Evolutionary conservation across 148 eudicot genomes (phyloP), one percentile per base, ranked within the genome.

Genomic region (Persicaria tinctoria): DNA sequence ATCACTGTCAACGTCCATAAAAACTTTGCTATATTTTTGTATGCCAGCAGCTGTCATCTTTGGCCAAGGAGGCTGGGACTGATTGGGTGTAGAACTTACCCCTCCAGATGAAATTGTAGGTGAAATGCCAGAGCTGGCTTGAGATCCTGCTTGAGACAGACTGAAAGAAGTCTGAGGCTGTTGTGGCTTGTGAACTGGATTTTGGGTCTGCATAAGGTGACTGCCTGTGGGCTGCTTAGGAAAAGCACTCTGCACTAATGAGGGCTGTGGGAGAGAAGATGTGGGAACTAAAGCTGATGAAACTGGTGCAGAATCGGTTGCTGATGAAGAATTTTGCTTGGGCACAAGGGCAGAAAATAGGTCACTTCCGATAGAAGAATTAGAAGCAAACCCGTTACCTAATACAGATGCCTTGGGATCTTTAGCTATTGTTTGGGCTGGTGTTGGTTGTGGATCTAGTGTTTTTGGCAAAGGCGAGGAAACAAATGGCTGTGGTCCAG

Each of bases 1-100:
- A 76, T 95, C 97, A 50, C 84, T 79, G 78, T 95, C 99, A 63
- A 92, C 97, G 76, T 95, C 99, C 86, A 85, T 76, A 76, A 95
- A 95, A 48, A 95, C 97, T 85, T 92, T 95, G 59, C 83, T 79
- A 85, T 95, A 95, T 78, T 90, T 95, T 70, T 92, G 97, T 81
- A 95, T 79, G 69, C 97, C 89, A 76, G 97, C 80, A 55, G 89
- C 83, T 38, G 92, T 90, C 96, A 95, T 92, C 84, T 92, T 95
- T 73, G 99, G 99, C 97, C 99, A 95, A 46, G 96, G 83, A 74
- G 76, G 80, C 73, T 86, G 91, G 47, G 89, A 62, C 68, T 86
- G 91, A 77, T 85, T 87, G 49, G 93, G 47, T 68, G 82, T 41
- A 60, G 88, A 79, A 77, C 70, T 76, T 64, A 79, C 84, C 44